Percentiles rank a stretch among this genome's conserved stretches.
phyloP scores from a whole-genome alignment of 352 stramenopile species.

The Blastocystis sp. region DNA sequence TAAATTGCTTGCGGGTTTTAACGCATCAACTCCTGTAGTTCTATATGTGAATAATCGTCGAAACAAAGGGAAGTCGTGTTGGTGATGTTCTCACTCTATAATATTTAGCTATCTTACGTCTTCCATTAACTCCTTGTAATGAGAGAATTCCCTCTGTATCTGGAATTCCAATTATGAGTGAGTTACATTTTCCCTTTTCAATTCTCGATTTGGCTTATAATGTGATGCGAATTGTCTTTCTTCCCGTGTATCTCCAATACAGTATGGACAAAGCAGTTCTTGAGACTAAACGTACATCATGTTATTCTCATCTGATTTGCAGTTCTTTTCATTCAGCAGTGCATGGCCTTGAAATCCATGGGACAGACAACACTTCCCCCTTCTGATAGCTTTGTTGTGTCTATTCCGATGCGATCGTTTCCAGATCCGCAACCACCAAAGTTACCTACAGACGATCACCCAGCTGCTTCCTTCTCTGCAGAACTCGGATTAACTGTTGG shows the following conservation, averaged over 20 bases:
- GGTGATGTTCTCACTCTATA: neutral
- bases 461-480: no score
- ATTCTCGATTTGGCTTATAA: conserved; percentile 36
- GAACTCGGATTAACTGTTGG: neutral
- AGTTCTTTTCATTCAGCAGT: conserved; percentile 38
- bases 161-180: neutral
- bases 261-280: neutral
- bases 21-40: conserved; percentile 1
- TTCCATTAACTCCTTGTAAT: neutral
- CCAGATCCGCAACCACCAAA: no score
- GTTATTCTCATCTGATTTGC: neutral
- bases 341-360: neutral
- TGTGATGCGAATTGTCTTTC: conserved; percentile 1
- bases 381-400: neutral
- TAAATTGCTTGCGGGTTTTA: neutral
- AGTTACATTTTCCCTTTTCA: conserved; percentile 38
- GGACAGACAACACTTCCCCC: neutral
- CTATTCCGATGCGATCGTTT: neutral
- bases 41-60: conserved; percentile 11
- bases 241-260: neutral
- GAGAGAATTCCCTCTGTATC: neutral
- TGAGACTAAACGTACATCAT: neutral
- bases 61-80: neutral
- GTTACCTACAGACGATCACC: no score
- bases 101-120: neutral